Evolutionary conservation across 2,329 filamentous ascomycete species (phyloP), one percentile per base, ranked within the genome.

Genomic region (Tympanopsis confertula): DNA sequence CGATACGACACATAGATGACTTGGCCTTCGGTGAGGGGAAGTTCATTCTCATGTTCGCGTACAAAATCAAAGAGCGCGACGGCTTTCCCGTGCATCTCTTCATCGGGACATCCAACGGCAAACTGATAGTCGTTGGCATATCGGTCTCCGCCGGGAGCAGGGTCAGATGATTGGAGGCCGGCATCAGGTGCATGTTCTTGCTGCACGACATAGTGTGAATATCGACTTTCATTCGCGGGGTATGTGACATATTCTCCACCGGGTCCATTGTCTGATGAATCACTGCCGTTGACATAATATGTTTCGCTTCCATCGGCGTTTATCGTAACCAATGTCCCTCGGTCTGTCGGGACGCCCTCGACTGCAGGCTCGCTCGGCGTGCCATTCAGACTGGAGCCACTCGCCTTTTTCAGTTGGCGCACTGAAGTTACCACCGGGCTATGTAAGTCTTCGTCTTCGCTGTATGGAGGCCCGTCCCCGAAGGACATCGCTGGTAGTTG

Each of bases 61-160:
- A 71, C 71, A 49, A 86, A 85, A 51, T 83, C 78, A 51, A 83
- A 85, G 7, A 86, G 63, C 4, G 81, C 80, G 17, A 86, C 74
- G 5, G 77, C 78, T 47, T 81, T 82, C 5, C 81, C 81, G 45
- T 83, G 78, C 72, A 83, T 84, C 51, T 84, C 76, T 55, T 84
- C 79, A 47, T 85, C 81, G 0, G 78, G 76, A 10, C 74, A 79
- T 19, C 74, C 76, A 46, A 81, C 79, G 2, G 76, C 78, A 50
- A 82, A 82, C 42, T 79, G 74, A 50, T 80, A 82, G 49, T 81
- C 74, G 42, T 71, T 68, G 17, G 75, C 78, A 50, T 74, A 81
- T 44, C 76, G 61, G 37, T 66, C 62, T 4, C 60, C 61, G 30
- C 61, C 41, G 17, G 19, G 56, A 49, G 56, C 54, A 7, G 59